A percentile compares a stretch with the other conserved stretches of the same genome.
Conservation (phyloP, 768 basidiomycete species). For the Chlorophyllum brunneum region DNA sequence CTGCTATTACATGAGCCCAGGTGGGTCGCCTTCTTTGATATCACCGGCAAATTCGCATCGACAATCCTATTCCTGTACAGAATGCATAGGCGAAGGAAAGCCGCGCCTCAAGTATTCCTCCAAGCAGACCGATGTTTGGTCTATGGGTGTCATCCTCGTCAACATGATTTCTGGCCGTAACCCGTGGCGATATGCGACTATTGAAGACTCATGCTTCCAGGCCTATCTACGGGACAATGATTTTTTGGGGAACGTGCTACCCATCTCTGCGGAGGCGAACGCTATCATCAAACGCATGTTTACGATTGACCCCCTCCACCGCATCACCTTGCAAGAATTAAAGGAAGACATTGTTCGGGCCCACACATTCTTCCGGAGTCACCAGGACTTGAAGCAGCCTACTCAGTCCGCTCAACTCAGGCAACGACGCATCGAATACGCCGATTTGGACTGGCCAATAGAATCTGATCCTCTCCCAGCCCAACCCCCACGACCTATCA, state of each 20-base stretch:
- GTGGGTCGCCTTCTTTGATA: constrained; percentile 26
- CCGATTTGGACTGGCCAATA: not conserved
- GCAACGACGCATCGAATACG: not conserved
- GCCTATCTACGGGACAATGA: constrained; percentile 59
- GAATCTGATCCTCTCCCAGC: not conserved
- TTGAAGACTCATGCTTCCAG: constrained; percentile 62
- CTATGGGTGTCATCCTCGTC: constrained; percentile 74
- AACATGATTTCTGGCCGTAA: constrained; percentile 78
- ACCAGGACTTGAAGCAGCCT: not conserved
- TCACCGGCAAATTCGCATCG: constrained; percentile 11
- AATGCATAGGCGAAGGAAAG: constrained; percentile 44
- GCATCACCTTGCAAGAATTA: constrained; percentile 63
- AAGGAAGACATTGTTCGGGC: constrained; percentile 50
- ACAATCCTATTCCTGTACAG: constrained; percentile 27
- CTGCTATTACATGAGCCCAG: constrained; percentile 67
- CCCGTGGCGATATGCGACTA: constrained; percentile 72
- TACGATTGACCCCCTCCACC: constrained; percentile 53
- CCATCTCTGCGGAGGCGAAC: constrained; percentile 66
- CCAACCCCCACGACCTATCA: not conserved
- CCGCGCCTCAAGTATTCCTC: constrained; percentile 50
- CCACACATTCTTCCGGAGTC: constrained; percentile 48
- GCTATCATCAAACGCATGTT: constrained; percentile 67
- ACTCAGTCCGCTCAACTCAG: not conserved
- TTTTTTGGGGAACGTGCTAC: constrained; percentile 64
- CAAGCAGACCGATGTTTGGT: constrained; percentile 67